phyloP scores from a whole-genome alignment of 2,329 filamentous ascomycete genomes.

The Aspergillus sergii region DNA sequence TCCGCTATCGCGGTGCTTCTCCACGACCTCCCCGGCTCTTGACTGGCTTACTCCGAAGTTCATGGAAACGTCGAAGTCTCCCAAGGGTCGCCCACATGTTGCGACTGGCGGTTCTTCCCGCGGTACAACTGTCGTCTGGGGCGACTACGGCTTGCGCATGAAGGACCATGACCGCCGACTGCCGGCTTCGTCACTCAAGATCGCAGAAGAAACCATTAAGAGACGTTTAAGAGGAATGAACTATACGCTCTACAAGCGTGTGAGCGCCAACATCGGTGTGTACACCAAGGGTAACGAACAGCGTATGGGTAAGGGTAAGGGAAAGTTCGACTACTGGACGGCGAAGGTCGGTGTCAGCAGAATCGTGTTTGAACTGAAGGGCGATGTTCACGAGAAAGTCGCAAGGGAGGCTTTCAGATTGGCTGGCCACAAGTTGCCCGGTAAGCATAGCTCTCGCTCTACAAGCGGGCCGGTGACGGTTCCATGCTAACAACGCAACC shows the following conservation, averaged over 20 bases:
- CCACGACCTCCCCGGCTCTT: slow-evolving; percentile 62
- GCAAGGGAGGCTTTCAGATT: slow-evolving; percentile 90
- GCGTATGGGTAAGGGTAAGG: slow-evolving; percentile 99
- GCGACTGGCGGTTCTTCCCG: slow-evolving; percentile 87
- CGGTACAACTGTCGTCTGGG: slow-evolving; percentile 94
- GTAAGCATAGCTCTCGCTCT: slow-evolving; percentile 51
- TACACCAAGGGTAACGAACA: slow-evolving; percentile 95
- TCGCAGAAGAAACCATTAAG: slow-evolving; percentile 92
- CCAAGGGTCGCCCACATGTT: slow-evolving; percentile 84
- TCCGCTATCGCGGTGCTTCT: slow-evolving; percentile 66
- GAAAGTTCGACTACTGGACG: slow-evolving; percentile 96
- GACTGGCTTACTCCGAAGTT: slow-evolving; percentile 83
- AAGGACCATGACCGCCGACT: slow-evolving; percentile 90
- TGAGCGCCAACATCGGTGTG: slow-evolving; percentile 90
- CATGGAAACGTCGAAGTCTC: slow-evolving; percentile 82
- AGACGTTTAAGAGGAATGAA: slow-evolving; percentile 84
- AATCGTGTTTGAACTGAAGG: slow-evolving; percentile 89
- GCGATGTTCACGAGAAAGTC: slow-evolving; percentile 90
- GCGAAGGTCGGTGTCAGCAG: slow-evolving; percentile 86
- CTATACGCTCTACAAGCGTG: slow-evolving; percentile 88
- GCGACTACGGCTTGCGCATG: slow-evolving; percentile 93
- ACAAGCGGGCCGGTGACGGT: neutral
- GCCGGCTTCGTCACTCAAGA: slow-evolving; percentile 80
- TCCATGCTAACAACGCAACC: slow-evolving; percentile 24
- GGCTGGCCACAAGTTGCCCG: slow-evolving; percentile 92